phyloP scores from a whole-genome alignment of 2,329 filamentous ascomycete genomes.

The Ploettnerulaceae sp. region DNA sequence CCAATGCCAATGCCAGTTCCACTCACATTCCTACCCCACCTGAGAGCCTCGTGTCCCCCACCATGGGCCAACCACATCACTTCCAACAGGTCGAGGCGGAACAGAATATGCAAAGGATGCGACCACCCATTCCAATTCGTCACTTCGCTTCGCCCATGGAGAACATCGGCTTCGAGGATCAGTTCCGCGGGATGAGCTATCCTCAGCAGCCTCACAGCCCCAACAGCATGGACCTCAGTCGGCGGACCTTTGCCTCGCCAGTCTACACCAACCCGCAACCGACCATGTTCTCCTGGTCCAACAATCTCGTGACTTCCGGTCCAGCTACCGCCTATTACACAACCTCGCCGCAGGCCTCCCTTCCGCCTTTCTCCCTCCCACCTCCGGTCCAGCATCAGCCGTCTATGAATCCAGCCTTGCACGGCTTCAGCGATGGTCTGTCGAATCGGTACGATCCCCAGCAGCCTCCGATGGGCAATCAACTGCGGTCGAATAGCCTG shows the following conservation, averaged over 20 bases:
- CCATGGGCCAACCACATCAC: slow-evolving; percentile 15
- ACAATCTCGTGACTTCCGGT: slow-evolving; percentile 16
- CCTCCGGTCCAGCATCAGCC: slow-evolving; percentile 18
- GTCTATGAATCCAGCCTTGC: slow-evolving; percentile 18
- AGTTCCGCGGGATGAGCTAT: slow-evolving; percentile 5
- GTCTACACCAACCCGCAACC: slow-evolving; percentile 17
- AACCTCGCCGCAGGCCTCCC: slow-evolving; percentile 23
- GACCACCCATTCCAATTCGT: slow-evolving; percentile 10
- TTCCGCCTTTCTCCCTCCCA: slow-evolving; percentile 8
- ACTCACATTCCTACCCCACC: slow-evolving; percentile 17
- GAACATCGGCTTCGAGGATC: slow-evolving; percentile 12
- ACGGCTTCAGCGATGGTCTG: slow-evolving; percentile 15
- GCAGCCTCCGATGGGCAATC: slow-evolving; percentile 10
- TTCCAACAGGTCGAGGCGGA: slow-evolving; percentile 17
- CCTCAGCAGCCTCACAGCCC: slow-evolving; percentile 18
- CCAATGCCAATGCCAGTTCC: too few relatives aligned
- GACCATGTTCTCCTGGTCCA: slow-evolving; percentile 15
- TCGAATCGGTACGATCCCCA: slow-evolving; percentile 18
- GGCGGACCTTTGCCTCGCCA: slow-evolving; percentile 14
- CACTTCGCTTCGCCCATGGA: slow-evolving; percentile 17
- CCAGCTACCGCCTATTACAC: slow-evolving; percentile 17
- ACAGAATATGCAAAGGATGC: slow-evolving; percentile 14
- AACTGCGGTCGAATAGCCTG: slow-evolving; percentile 19
- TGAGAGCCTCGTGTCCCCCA: slow-evolving; percentile 22
- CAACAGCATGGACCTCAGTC: slow-evolving; percentile 16